Percentiles rank a stretch among this genome's conserved stretches.
Conservation (phyloP, 2,329 filamentous ascomycete genomes). For the Immersiporthe knoxdaviesiana region DNA sequence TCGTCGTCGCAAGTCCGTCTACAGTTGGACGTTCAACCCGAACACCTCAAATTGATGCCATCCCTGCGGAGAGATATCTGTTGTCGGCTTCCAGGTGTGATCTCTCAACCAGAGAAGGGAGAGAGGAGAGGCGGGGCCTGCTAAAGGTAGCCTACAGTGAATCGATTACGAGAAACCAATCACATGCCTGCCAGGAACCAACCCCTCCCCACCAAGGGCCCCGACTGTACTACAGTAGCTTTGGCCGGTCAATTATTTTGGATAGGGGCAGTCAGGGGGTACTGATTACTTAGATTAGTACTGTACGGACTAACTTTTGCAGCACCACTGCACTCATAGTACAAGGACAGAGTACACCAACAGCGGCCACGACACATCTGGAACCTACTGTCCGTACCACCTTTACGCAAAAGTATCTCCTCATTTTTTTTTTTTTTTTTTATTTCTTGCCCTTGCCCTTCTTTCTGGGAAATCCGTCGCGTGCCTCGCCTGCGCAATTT, state of each 20-base stretch:
- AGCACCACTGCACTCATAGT: not conserved
- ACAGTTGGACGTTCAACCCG: not conserved
- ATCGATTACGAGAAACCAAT: constrained; percentile 6
- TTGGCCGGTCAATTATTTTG: not conserved
- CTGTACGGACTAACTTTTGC: not conserved
- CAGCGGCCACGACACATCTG: not conserved
- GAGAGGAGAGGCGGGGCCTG: not conserved
- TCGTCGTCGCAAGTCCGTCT: too few relatives aligned
- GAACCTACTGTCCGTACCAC: not conserved
- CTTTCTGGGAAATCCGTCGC: constrained; percentile 6
- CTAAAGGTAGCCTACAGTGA: not conserved
- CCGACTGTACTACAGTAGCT: too few relatives aligned
- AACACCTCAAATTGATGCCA: not conserved
- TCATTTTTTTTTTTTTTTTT: not conserved
- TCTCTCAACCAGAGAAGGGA: not conserved
- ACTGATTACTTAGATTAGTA: not conserved
- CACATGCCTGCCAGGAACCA: constrained; percentile 4
- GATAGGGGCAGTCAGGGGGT: too few relatives aligned
- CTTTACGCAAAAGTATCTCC: constrained; percentile 4
- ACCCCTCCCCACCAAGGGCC: not conserved
- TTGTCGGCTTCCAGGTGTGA: not conserved
- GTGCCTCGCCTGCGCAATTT: constrained; percentile 11
- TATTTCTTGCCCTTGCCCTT: not conserved
- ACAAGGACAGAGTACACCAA: not conserved
- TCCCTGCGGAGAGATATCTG: not conserved